Evolutionary conservation across 2,329 filamentous ascomycete genomes (phyloP).

Genomic region (Pseudogymnoascus sp.): DNA sequence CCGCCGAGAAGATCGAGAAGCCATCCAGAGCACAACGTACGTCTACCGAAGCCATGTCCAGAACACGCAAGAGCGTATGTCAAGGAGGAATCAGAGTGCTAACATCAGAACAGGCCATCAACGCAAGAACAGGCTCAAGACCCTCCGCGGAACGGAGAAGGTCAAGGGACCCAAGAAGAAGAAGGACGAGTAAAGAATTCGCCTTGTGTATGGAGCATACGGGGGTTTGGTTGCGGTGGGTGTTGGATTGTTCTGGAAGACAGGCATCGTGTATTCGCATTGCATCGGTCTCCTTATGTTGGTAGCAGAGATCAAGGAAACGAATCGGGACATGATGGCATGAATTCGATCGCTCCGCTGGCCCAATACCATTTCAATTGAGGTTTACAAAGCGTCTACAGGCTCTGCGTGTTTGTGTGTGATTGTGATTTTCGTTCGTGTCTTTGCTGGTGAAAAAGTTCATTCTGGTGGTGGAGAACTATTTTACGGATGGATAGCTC

Average conservation of each 20-base stretch:
- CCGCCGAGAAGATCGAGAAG: conserved; percentile 93
- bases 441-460: background rate
- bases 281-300: conserved; percentile 22
- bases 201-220: conserved; percentile 19
- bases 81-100: background rate
- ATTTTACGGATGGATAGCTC: background rate
- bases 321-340: conserved; percentile 15
- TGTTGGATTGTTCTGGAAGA: conserved; percentile 26
- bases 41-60: conserved; percentile 37
- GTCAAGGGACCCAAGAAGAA: conserved; percentile 90
- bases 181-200: conserved; percentile 74
- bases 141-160: conserved; percentile 96
- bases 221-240: conserved; percentile 23
- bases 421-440: background rate
- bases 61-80: background rate
- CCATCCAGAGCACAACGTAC: conserved; percentile 97
- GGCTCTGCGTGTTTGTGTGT: conserved; percentile 6
- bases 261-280: conserved; percentile 25
- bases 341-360: conserved; percentile 15
- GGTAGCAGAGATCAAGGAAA: conserved; percentile 14
- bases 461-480: background rate
- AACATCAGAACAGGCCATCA: conserved; percentile 74
- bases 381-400: conserved; percentile 6
- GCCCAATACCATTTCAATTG: conserved; percentile 16
- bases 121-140: conserved; percentile 99